Base-by-base conservation (phyloP, 371 early-diverging fungal species). In the Saksenaea oblongispora region DNA sequence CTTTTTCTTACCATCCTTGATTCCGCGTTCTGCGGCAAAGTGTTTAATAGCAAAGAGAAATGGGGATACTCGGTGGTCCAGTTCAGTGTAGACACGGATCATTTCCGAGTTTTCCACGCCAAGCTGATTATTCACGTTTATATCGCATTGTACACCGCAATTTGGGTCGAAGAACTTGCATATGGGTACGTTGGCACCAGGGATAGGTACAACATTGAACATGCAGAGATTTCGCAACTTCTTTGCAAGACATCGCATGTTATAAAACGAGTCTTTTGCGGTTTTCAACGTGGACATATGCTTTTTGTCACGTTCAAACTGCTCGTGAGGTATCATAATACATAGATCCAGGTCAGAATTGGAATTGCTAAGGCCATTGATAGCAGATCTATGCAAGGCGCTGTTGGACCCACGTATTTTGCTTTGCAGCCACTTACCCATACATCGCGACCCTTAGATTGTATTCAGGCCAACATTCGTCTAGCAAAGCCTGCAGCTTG, bases 161-260 rank as follows among this genome's bases (percentile, higher is more conserved):
- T 76, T 70, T 0, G 88, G 88, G 47, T 91, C 90, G 56, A 66
- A 74, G 56, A 89, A 88, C 66, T 87, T 90, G 74, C 85, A 87
- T 22, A 90, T 87, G 0, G 89, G 89, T 1, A 90, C 89, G 47
- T 69, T 80, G 0, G 89, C 70, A 1, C 18, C 24, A 0, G 56
- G 54, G 24, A 78, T 65, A 9, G 74, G 53, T 15, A 51, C 8
- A 1, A 74, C 64, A 26, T 68, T 22, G 3, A n/a, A 10, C 78
- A 78, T 74, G 37, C 74, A 73, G 2, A 61, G 56, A 10, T 24
- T 14, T 4, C 31, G 35, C 15, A 78, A 56, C 1, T 54, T 15
- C 8, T 31, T 10, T 7, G 69, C 65, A 5, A 78, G 31, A 14
- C 3, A 36, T 5, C 54, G 11, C 74, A 78, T 72, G 41, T 78